Evolutionary conservation across 2,329 filamentous ascomycete species (phyloP), one percentile per base, ranked within the genome.

Genomic region (Ophiostoma perfectum): DNA sequence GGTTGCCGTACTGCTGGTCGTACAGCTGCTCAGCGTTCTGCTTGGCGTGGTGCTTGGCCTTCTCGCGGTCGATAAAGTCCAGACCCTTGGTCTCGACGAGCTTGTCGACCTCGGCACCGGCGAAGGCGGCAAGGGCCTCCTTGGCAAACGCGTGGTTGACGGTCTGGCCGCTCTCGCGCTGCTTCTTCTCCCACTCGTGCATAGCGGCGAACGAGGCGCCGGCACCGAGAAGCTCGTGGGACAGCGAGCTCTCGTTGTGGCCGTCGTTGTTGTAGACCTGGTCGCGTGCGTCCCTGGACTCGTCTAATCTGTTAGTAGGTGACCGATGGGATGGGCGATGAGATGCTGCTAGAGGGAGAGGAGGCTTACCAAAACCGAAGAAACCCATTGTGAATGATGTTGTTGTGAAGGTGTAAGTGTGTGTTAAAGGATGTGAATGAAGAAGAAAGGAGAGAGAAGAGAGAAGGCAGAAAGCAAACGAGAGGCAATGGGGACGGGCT

Each of bases 121-220:
- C 90, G 68, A 93, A 81, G 70, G 88, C 90, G 16, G 85, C 89
- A 44, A 94, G 78, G 62, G 90, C 77, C 80, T 93, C 91, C 82
- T 94, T 94, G 76, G 91, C 91, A 75, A 92, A 89, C 58, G 80
- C 80, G 80, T 94, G 91, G 72, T 82, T 84, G 74, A 93, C 88
- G 6, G 84, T 77, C 81, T 92, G 80, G 87, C 88, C 90, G 77
- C 91, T 82, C 68, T 80, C 81, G 75, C 89, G 88, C 81, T 93
- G 89, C 74, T 85, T 82, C 78, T 93, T 88, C 80, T 93, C 90
- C 74, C 88, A 93, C 36, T 88, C 81, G 83, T 92, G 92, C 85
- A 94, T 90, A 74, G 88, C 91, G 72, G 86, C 88, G 76, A 94
- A 94, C 71, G 89, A 87, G 69, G 90, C 91, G 69, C 87, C 91